Base-by-base conservation (phyloP, 1,284 basidiomycete species). In the Apiotrichum sp. region DNA sequence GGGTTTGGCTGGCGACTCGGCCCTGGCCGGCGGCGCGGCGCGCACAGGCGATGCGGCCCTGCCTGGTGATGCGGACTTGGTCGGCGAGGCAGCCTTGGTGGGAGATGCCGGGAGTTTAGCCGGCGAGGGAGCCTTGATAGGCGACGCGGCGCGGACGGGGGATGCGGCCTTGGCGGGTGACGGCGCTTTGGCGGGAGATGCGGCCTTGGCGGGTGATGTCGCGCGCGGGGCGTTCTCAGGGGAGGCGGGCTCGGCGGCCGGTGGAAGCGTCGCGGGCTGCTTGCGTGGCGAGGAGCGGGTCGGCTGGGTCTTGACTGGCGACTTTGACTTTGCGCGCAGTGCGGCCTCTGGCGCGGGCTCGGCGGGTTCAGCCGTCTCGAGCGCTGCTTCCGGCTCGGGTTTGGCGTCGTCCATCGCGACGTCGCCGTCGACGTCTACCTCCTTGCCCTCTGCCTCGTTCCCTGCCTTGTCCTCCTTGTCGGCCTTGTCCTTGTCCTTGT, bases 391-490 rank as follows among this genome's bases (percentile, higher is more conserved):
- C 11, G 31, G n/a, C 46, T 29, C 56, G 35, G 56, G 55, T 14
- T 53, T n/a, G n/a, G n/a, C 56, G 39, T 63, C 57, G 38, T 56
- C 38, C 47, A 41, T 41, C 29, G n/a, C 47, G 11, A 49, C 56
- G 31, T 54, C 57, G 6, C 57, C 56, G 10, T 51, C 55, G 6
- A 43, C 52, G 14, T 58, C 62, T 44, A 55, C 56, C 32, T 62
- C 56, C 6, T 44, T 51, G n/a, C n/a, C n/a, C n/a, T n/a, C n/a
- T n/a, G n/a, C n/a, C n/a, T 38, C 34, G 16, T 38, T 47, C n/a
- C 42, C 56, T 11, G 45, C 47, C 42, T 53, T 31, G n/a, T 43
- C 48, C 41, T 2, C n/a, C 13, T 40, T 14, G 14, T 47, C 44
- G 11, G 32, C 39, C 38, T 45, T 41, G 7, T 39, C 41, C 22